A percentile compares a stretch with the other conserved stretches of the same genome.
Conservation (phyloP, 495 filamentous ascomycete species). For the Hypoxylon fuscum region DNA sequence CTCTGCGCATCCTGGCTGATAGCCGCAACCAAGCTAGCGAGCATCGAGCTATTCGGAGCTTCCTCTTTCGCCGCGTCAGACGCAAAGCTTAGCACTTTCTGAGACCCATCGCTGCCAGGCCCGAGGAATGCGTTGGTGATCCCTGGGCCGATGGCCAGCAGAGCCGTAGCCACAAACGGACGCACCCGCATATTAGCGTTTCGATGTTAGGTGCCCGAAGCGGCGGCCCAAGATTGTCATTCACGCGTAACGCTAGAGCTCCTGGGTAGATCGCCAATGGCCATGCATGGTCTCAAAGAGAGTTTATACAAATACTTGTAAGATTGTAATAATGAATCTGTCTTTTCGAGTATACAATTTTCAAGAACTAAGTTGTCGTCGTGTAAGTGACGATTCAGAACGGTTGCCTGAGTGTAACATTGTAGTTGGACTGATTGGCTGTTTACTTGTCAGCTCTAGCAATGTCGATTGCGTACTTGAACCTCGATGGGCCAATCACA, state of each 20-base stretch:
- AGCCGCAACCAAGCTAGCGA: slow-evolving; percentile 19
- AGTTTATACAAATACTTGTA: no score
- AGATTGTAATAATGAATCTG: no score
- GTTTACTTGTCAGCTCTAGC: slow-evolving; percentile 2
- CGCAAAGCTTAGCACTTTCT: slow-evolving; percentile 11
- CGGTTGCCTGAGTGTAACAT: no score
- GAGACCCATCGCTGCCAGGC: neutral
- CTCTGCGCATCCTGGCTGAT: slow-evolving; percentile 52
- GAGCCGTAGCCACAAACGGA: neutral
- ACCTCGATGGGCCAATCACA: slow-evolving; percentile 18
- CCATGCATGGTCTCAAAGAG: no score
- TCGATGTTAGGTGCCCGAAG: neutral
- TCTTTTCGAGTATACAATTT: no score
- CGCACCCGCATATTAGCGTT: slow-evolving; percentile 23
- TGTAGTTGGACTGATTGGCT: neutral
- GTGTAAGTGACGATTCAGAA: no score
- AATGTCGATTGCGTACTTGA: slow-evolving; percentile 27
- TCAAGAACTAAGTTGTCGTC: no score
- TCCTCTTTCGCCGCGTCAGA: neutral
- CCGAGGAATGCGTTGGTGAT: neutral
- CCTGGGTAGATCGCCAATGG: neutral
- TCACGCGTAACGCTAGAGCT: no score
- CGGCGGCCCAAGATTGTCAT: neutral
- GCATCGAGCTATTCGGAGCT: neutral
- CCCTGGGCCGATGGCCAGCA: neutral